These are phyloP conservation scores for Rhodotorula babjevae DNA, from an alignment of 768 basidiomycete genomes.

Conservation along the genomic window DNA sequence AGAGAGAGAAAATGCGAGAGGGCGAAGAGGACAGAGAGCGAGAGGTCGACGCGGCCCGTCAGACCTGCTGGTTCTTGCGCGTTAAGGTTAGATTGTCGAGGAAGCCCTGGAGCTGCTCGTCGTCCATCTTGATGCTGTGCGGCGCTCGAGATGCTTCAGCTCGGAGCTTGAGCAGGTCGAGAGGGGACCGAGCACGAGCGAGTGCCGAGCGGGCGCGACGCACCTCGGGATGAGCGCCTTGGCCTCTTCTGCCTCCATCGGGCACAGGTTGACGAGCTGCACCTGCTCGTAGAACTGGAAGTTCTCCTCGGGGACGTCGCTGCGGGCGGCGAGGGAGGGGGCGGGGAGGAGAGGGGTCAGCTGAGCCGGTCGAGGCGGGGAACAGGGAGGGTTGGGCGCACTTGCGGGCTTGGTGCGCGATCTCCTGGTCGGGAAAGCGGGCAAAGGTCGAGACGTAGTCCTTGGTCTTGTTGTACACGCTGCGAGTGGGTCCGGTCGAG, in stretches of 20 bases:
- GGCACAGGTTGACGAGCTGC: slow-evolving; percentile 85
- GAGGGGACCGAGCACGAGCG: too few species aligned
- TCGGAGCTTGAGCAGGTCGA: not conserved
- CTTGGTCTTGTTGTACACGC: slow-evolving; percentile 86
- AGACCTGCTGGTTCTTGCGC: slow-evolving; percentile 59
- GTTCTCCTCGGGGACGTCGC: slow-evolving; percentile 47
- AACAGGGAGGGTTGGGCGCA: slow-evolving; percentile 47
- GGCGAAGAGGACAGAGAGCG: not conserved
- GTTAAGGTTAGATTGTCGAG: slow-evolving; percentile 72
- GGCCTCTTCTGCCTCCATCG: slow-evolving; percentile 79
- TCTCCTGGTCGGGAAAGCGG: slow-evolving; percentile 77
- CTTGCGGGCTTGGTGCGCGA: slow-evolving; percentile 81
- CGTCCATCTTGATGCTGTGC: slow-evolving; percentile 73
- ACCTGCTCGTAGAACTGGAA: slow-evolving; percentile 87
- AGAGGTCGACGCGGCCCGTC: slow-evolving; percentile 47
- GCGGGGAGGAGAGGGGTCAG: not conserved
- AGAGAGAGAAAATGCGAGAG: not conserved
- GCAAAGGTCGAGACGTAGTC: slow-evolving; percentile 88
- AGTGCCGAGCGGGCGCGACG: slow-evolving; percentile 10
- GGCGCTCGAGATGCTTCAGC: not conserved
- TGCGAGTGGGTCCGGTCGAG: slow-evolving; percentile 43
- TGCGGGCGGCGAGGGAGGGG: not conserved
- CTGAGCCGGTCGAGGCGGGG: too few species aligned
- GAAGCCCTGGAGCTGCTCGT: slow-evolving; percentile 73
- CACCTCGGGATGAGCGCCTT: slow-evolving; percentile 87